A percentile compares a stretch with the other conserved stretches of the same genome.
phyloP scores from a whole-genome alignment of 306 rosid species.

The Dalbergia oliveri region DNA sequence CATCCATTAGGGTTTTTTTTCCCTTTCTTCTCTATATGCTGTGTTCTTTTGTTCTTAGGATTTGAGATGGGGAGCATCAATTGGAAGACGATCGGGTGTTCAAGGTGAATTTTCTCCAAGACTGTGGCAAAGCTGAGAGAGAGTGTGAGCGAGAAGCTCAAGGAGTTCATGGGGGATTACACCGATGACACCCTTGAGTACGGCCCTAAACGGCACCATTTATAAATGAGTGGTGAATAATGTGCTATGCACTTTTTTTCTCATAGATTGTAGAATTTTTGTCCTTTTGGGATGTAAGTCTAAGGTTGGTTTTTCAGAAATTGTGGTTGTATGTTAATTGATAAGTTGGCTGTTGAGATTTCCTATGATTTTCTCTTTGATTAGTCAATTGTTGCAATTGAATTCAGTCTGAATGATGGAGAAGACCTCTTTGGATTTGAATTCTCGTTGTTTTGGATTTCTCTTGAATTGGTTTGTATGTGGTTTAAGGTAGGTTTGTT shows the following conservation, averaged over 20 bases:
- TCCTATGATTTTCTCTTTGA: slow-evolving; percentile 13
- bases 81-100: slow-evolving; percentile 67
- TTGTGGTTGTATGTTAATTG: slow-evolving; percentile 19
- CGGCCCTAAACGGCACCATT: slow-evolving; percentile 34
- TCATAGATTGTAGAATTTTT: slow-evolving; percentile 11
- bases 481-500: no score
- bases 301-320: not conserved
- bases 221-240: not conserved
- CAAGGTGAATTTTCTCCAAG: slow-evolving; percentile 63
- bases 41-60: not conserved
- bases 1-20: slow-evolving; percentile 64
- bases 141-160: slow-evolving; percentile 77
- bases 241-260: slow-evolving; percentile 6
- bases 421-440: no score
- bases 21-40: not conserved
- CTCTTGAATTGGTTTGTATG: no score
- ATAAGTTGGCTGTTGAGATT: not conserved
- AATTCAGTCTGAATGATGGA: slow-evolving; percentile 24
- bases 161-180: slow-evolving; percentile 97
- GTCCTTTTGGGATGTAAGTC: not conserved
- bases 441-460: no score
- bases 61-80: slow-evolving; percentile 82
- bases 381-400: not conserved
- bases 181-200: slow-evolving; percentile 97
- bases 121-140: slow-evolving; percentile 69